Conservation (phyloP, 768 basidiomycete genomes). For the Chalciporus piperatus region DNA sequence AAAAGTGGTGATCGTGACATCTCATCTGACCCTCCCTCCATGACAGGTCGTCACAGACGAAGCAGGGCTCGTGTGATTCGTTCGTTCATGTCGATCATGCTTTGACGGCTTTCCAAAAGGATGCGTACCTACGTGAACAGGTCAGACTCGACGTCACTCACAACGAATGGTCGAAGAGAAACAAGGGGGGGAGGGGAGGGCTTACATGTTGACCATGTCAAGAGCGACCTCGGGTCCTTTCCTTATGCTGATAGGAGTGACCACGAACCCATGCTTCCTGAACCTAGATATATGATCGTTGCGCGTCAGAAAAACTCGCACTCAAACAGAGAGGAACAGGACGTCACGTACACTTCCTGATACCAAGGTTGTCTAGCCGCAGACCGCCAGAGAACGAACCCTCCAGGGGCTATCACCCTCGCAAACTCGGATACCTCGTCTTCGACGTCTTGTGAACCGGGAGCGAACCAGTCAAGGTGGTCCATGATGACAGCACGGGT, state of each 20-base stretch:
- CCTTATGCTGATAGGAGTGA: conserved; percentile 51
- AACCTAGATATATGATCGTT: conserved; percentile 36
- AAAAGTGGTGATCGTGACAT: not conserved
- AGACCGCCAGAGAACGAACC: conserved; percentile 64
- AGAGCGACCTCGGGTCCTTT: conserved; percentile 47
- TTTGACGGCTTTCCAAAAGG: conserved; percentile 31
- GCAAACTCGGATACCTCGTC: conserved; percentile 54
- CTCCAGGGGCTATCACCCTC: conserved; percentile 55
- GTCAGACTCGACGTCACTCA: not conserved
- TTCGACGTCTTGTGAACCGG: conserved; percentile 45
- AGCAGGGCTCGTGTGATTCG: too few species aligned
- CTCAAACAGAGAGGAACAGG: not conserved
- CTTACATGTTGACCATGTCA: conserved; percentile 71
- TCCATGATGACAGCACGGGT: conserved; percentile 73
- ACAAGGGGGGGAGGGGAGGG: not conserved
- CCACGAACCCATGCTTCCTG: conserved; percentile 49
- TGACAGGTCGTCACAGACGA: not conserved
- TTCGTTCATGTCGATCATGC: conserved; percentile 9
- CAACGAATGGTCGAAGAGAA: not conserved
- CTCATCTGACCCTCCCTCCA: not conserved
- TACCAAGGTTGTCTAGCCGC: conserved; percentile 69
- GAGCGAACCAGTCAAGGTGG: conserved; percentile 59
- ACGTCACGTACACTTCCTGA: conserved; percentile 40
- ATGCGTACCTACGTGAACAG: conserved; percentile 26
- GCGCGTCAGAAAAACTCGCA: not conserved